These are phyloP conservation scores for Cladosporium sp. DNA, from an alignment of 2,329 filamentous ascomycete species.

Conservation along the genomic window DNA sequence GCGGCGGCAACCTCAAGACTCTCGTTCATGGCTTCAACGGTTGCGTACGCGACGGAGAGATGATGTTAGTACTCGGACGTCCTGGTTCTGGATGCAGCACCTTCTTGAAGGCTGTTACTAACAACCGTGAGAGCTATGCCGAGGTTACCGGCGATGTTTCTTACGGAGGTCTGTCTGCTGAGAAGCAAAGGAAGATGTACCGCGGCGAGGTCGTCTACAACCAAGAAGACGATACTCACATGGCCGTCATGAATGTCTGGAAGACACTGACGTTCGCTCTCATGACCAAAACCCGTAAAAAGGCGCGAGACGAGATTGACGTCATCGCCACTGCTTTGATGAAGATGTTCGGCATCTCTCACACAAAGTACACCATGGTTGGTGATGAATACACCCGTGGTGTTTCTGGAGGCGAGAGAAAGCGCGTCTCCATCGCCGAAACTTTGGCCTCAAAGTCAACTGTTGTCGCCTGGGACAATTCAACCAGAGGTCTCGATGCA, in stretches of 20 bases:
- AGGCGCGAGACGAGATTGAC: slow-evolving; percentile 63
- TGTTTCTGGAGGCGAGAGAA: slow-evolving; percentile 77
- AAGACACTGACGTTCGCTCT: slow-evolving; percentile 75
- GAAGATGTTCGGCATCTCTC: slow-evolving; percentile 76
- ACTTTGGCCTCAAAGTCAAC: slow-evolving; percentile 72
- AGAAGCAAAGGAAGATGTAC: slow-evolving; percentile 67
- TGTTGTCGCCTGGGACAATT: slow-evolving; percentile 78
- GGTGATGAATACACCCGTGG: slow-evolving; percentile 73
- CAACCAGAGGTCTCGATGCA: slow-evolving; percentile 75
- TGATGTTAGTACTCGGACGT: slow-evolving; percentile 71
- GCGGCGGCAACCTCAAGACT: slow-evolving; percentile 52
- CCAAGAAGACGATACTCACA: slow-evolving; percentile 73
- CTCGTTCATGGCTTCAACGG: slow-evolving; percentile 69
- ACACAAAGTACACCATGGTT: slow-evolving; percentile 72
- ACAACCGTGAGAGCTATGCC: slow-evolving; percentile 66
- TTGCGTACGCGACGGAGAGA: slow-evolving; percentile 63
- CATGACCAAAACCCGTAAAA: slow-evolving; percentile 72
- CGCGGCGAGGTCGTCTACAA: slow-evolving; percentile 78
- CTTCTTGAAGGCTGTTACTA: slow-evolving; percentile 73
- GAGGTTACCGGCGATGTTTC: slow-evolving; percentile 67
- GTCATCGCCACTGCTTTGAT: slow-evolving; percentile 69
- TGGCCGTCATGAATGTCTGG: slow-evolving; percentile 72
- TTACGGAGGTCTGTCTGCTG: slow-evolving; percentile 70
- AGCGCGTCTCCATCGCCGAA: slow-evolving; percentile 77
- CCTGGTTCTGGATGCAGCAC: slow-evolving; percentile 76